Evolutionary conservation across 805 yeast genomes (phyloP).

Genomic region (Saturnispora bothae): DNA sequence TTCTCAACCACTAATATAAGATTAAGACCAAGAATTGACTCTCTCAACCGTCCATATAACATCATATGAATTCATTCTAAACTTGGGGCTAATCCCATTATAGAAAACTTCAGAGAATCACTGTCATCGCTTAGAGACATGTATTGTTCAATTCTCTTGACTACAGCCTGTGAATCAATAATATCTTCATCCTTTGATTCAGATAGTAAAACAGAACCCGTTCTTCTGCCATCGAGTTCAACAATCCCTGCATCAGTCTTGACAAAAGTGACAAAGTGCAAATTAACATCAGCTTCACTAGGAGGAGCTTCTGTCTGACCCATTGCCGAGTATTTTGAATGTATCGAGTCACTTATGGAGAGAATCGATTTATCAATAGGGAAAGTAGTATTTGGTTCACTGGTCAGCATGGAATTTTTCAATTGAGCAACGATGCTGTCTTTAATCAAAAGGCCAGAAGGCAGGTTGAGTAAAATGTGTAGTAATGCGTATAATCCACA

Average conservation of each 20-base stretch:
- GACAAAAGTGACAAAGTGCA: slow-evolving; percentile 73
- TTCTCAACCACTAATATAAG: no score
- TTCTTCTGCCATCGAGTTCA: slow-evolving; percentile 84
- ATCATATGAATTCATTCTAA: slow-evolving; percentile 25
- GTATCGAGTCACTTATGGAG: slow-evolving; percentile 23
- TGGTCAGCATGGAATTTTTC: slow-evolving; percentile 16
- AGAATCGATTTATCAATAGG: slow-evolving; percentile 16
- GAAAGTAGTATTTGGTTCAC: slow-evolving; percentile 16
- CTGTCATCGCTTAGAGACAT: slow-evolving; percentile 51
- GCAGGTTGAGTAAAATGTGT: slow-evolving; percentile 44
- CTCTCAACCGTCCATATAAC: no score
- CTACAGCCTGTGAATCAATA: slow-evolving; percentile 40
- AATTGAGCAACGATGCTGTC: slow-evolving; percentile 24
- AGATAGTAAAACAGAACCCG: slow-evolving; percentile 56
- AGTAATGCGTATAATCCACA: slow-evolving; percentile 88
- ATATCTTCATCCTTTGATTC: slow-evolving; percentile 29
- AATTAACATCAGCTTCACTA: slow-evolving; percentile 42
- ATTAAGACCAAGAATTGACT: no score
- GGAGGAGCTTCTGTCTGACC: slow-evolving; percentile 64
- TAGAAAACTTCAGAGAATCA: slow-evolving; percentile 55
- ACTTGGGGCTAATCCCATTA: slow-evolving; percentile 64
- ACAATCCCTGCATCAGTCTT: slow-evolving; percentile 46
- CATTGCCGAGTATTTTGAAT: slow-evolving; percentile 34
- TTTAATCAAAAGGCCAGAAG: slow-evolving; percentile 33
- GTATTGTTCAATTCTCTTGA: slow-evolving; percentile 52